Conservation (phyloP, 2,329 filamentous ascomycete genomes). For the Purpureocillium lavendulum region DNA sequence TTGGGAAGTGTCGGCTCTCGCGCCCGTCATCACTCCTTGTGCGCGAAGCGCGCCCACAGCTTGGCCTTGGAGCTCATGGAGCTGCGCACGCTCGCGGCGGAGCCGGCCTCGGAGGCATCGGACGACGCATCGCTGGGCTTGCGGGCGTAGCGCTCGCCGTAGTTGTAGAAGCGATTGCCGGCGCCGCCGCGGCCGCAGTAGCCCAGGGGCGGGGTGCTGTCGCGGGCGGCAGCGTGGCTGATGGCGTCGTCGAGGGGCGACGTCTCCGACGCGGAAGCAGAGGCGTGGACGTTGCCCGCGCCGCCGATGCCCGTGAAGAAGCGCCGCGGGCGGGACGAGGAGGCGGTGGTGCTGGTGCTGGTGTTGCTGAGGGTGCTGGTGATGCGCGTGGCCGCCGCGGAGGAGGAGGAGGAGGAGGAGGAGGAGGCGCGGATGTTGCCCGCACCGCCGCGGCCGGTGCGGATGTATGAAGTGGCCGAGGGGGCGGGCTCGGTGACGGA, state of each 20-base stretch:
- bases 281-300: conserved; percentile 46
- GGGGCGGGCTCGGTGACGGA: conserved; percentile 22
- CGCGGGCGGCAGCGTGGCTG: conserved; percentile 32
- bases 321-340: conserved; percentile 14
- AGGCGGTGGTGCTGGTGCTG: conserved; percentile 24
- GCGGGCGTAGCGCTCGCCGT: conserved; percentile 8
- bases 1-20: too few relatives aligned
- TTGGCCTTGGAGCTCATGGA: conserved; percentile 22
- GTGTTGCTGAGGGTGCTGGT: conserved; percentile 31
- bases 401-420: conserved; percentile 24
- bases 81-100: conserved; percentile 28
- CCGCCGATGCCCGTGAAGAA: conserved; percentile 61
- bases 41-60: conserved; percentile 24
- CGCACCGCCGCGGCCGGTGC: conserved; percentile 47
- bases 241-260: conserved; percentile 33
- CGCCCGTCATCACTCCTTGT: conserved; percentile 22
- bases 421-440: conserved; percentile 42
- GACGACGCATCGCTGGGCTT: conserved; percentile 21
- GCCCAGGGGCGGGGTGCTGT: conserved; percentile 39
- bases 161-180: conserved; percentile 57
- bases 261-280: conserved; percentile 31
- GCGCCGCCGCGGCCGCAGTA: conserved; percentile 60
- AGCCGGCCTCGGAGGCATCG: conserved; percentile 14
- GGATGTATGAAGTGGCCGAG: conserved; percentile 26
- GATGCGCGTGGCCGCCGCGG: conserved; percentile 22